phyloP scores from a whole-genome alignment of 1,284 basidiomycete genomes.

The Porodaedalea pini region DNA sequence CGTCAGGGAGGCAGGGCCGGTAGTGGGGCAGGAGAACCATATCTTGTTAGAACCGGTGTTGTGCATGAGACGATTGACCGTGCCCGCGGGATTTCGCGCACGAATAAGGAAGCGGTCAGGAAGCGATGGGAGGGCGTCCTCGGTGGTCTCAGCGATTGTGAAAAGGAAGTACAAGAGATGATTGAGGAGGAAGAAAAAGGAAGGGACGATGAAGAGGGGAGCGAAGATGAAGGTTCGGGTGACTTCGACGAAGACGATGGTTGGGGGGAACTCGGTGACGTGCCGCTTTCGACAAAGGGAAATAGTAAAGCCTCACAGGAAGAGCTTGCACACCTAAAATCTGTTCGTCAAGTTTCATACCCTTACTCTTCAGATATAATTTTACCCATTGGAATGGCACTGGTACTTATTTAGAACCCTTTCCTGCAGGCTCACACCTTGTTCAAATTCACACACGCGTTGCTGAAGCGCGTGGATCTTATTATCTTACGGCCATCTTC shows the following conservation, averaged over 20 bases:
- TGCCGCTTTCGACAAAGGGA: slow-evolving; percentile 1
- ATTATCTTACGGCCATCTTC: slow-evolving; percentile 42
- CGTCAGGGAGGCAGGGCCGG: slow-evolving; percentile 18
- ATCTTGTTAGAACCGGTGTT: slow-evolving; percentile 58
- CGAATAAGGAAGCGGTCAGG: slow-evolving; percentile 58
- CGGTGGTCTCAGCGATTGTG: slow-evolving; percentile 57
- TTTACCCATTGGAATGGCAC: neutral
- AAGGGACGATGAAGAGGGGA: slow-evolving; percentile 28
- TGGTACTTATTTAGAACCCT: neutral
- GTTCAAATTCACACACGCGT: slow-evolving; percentile 53
- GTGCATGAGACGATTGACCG: slow-evolving; percentile 63
- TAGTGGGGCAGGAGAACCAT: slow-evolving; percentile 39
- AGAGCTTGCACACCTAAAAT: slow-evolving; percentile 30
- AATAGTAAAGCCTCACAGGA: slow-evolving; percentile 26
- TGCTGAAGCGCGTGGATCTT: slow-evolving; percentile 58
- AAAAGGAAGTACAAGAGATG: slow-evolving; percentile 56
- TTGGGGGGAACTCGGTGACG: slow-evolving; percentile 54
- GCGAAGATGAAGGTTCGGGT: slow-evolving; percentile 26
- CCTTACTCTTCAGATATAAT: neutral
- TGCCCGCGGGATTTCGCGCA: slow-evolving; percentile 51
- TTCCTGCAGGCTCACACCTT: slow-evolving; percentile 48
- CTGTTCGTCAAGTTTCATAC: slow-evolving; percentile 10
- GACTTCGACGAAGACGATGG: slow-evolving; percentile 48
- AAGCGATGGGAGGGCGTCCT: slow-evolving; percentile 54
- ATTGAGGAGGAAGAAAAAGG: slow-evolving; percentile 36